A percentile compares a stretch with the other conserved stretches of the same genome.
Evolutionary conservation across 2,329 filamentous ascomycete species (phyloP).

Genomic region (Amphichorda felina): DNA sequence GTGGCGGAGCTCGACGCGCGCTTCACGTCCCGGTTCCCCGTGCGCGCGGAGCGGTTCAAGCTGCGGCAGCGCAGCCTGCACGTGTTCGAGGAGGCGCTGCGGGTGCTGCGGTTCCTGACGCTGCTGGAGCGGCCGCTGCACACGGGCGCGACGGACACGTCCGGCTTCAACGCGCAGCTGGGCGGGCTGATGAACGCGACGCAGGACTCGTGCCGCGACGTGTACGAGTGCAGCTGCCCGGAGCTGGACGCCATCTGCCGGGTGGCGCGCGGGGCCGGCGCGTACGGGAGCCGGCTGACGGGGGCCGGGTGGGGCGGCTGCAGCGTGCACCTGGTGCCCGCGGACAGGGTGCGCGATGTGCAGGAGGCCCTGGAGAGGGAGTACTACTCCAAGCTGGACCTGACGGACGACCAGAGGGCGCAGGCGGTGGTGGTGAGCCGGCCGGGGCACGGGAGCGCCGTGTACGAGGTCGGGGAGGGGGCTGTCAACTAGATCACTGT

Average conservation of each 20-base stretch:
- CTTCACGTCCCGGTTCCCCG: constrained; percentile 81
- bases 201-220: constrained; percentile 73
- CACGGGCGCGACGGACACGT: constrained; percentile 35
- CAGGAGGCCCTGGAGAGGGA: constrained; percentile 65
- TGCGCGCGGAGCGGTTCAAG: constrained; percentile 78
- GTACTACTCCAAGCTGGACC: constrained; percentile 63
- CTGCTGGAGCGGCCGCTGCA: constrained; percentile 49
- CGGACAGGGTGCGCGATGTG: constrained; percentile 67
- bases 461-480: constrained; percentile 29
- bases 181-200: constrained; percentile 82
- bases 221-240: constrained; percentile 85
- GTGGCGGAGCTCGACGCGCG: constrained; percentile 61
- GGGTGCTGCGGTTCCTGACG: constrained; percentile 73
- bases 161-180: constrained; percentile 52
- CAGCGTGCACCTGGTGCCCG: constrained; percentile 84
- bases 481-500: too few relatives aligned
- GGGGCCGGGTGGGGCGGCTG: constrained; percentile 97
- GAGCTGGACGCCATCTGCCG: constrained; percentile 84
- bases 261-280: constrained; percentile 66
- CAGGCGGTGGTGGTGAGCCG: constrained; percentile 81
- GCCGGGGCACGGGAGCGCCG: constrained; percentile 62
- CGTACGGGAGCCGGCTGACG: constrained; percentile 76
- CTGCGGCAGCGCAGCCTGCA: constrained; percentile 80
- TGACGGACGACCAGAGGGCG: constrained; percentile 59
- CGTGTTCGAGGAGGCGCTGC: constrained; percentile 79